phyloP scores from a whole-genome alignment of 352 stramenopile genomes.

The Halophytophthora polymorphica region DNA sequence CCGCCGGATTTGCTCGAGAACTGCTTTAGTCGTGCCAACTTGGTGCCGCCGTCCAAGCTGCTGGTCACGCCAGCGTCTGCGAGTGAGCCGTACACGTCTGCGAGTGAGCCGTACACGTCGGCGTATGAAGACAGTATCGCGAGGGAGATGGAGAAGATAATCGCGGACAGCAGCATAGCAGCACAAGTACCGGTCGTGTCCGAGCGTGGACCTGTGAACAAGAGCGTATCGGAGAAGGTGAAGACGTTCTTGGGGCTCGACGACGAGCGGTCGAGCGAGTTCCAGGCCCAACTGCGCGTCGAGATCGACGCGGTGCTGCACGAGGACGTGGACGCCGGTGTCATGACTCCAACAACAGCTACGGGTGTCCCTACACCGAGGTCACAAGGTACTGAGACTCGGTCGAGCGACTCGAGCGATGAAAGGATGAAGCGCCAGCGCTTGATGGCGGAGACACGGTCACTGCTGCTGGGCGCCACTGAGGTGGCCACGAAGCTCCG shows the following conservation, averaged over 20 bases:
- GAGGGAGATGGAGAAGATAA: conserved; percentile 22
- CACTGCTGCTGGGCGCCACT: conserved; percentile 16
- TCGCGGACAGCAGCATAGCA: conserved; percentile 8
- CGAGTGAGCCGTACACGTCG: conserved; percentile 1
- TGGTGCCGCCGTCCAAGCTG: conserved; percentile 18
- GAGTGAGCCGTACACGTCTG: too few relatives aligned
- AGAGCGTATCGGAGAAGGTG: conserved; percentile 6
- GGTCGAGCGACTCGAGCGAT: too few relatives aligned
- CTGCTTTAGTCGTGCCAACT: conserved; percentile 20
- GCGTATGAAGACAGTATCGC: conserved; percentile 6
- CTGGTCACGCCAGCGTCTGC: conserved; percentile 3
- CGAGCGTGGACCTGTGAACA: not conserved
- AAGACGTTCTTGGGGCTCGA: conserved; percentile 14
- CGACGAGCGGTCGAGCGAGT: conserved; percentile 13
- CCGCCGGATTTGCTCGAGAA: conserved; percentile 13
- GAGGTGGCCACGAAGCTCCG: conserved; percentile 18
- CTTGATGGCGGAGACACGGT: conserved; percentile 12
- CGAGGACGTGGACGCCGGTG: not conserved
- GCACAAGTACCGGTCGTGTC: not conserved
- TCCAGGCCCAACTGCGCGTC: conserved; percentile 14
- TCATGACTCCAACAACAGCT: not conserved
- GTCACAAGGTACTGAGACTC: too few relatives aligned
- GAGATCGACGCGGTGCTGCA: conserved; percentile 20
- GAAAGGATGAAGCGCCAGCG: too few relatives aligned
- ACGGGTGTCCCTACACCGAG: too few relatives aligned